phyloP scores from a whole-genome alignment of 768 basidiomycete genomes.

The Wakefieldia striispora region DNA sequence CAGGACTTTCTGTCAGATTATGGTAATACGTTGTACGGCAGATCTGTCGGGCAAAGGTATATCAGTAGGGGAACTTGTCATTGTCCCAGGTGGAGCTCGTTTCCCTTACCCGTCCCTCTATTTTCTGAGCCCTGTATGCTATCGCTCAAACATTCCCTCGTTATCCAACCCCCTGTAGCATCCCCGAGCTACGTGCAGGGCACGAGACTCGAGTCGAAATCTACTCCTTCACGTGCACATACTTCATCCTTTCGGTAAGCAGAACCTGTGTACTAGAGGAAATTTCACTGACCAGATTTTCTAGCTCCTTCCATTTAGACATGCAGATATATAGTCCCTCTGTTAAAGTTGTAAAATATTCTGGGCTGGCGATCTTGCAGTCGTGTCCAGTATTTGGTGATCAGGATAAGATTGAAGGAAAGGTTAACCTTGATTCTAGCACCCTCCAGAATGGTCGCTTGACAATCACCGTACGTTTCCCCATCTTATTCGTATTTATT shows the following conservation, averaged over 20 bases:
- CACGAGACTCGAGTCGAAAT: slow-evolving; percentile 19
- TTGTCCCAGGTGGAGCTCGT: background rate
- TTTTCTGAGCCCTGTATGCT: slow-evolving; percentile 16
- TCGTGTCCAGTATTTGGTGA: slow-evolving; percentile 55
- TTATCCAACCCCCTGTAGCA: slow-evolving; percentile 8
- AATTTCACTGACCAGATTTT: slow-evolving; percentile 4
- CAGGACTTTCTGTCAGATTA: slow-evolving; percentile 8
- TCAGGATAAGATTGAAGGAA: slow-evolving; percentile 59
- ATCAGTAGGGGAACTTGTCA: slow-evolving; percentile 9
- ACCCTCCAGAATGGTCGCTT: slow-evolving; percentile 55
- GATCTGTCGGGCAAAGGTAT: slow-evolving; percentile 13
- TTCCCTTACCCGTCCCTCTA: background rate
- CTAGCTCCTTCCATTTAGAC: slow-evolving; percentile 54
- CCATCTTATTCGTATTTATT: background rate
- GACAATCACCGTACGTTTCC: slow-evolving; percentile 47
- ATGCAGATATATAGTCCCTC: slow-evolving; percentile 62
- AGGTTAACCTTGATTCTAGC: slow-evolving; percentile 53
- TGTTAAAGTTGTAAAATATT: slow-evolving; percentile 43
- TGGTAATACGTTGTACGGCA: slow-evolving; percentile 24
- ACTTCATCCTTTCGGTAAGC: slow-evolving; percentile 51
- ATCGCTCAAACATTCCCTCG: slow-evolving; percentile 17
- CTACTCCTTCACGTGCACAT: slow-evolving; percentile 35
- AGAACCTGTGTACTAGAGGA: background rate
- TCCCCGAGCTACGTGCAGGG: slow-evolving; percentile 37
- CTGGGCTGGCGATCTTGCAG: slow-evolving; percentile 23